Evolutionary conservation across 176 grass and related monocot genomes (phyloP), one percentile per base, ranked within the genome.

Genomic region (Secale cereale): DNA sequence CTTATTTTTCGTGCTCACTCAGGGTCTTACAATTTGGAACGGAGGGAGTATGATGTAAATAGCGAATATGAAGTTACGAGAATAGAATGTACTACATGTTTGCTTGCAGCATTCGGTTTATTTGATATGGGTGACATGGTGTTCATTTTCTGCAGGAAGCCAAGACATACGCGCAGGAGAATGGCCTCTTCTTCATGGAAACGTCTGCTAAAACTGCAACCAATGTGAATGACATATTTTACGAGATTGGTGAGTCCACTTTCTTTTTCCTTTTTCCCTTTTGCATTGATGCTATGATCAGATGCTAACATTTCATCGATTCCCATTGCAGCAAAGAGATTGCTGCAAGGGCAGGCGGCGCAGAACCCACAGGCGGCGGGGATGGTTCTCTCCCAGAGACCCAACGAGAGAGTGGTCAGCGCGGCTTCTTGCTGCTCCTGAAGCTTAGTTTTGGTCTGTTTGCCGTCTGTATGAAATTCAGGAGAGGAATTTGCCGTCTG

Each of bases 161-260:
- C 26, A 83, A 87, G 82, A 89, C 86, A 4, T 97, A 97, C 80
- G 94, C 94, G 3, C 85, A 97, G 80, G 94, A 97, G 66, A 97
- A 97, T 86, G 94, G 92, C 13, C 90, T 97, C 22, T 94, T 97
- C 77, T 97, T 97, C 83, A 92, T 97, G 89, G 94, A 97, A 87
- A 92, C 94, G 56, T 97, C 94, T 92, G 94, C 94, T 45, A 97
- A 97, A 92, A 97, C 87, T 70, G 92, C 94, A 86, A 92, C 77
- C 66, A 97, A 94, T 88, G 94, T 97, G 77, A 97, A 94, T 80
- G 94, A 97, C 71, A 82, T 94, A 75, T 97, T 97, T 78, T 94
- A 97, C 87, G 92, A 97, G 83, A 97, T 97, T 19, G 94, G 94
- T 97, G 79, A 85, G 89, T 85, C 56, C 37, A 69, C 45, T 76